A percentile compares a stretch with the other conserved stretches of the same genome.
These are phyloP conservation scores for Rutstroemia sp. DNA, from an alignment of 2,329 filamentous ascomycete species.

Conservation along the genomic window DNA sequence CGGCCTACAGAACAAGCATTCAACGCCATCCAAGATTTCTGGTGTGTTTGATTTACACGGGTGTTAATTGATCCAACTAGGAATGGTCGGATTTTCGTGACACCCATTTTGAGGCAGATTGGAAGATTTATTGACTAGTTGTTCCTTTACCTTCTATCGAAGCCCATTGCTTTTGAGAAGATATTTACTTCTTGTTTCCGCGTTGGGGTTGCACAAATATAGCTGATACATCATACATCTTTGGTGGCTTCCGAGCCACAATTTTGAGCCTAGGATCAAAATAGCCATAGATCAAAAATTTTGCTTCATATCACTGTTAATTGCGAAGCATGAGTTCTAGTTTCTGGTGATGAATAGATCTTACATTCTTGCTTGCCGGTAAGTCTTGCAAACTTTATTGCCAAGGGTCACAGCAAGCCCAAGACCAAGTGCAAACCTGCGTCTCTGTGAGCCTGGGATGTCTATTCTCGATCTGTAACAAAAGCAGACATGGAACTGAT, in stretches of 20 bases:
- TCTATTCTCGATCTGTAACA: too few species aligned
- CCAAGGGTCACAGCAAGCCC: too few species aligned
- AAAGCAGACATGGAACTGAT: too few species aligned
- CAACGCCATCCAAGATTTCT: constrained; percentile 3
- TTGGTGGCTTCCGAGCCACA: constrained; percentile 9
- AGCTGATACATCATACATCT: background rate
- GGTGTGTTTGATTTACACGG: constrained; percentile 3
- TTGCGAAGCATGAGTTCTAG: too few species aligned
- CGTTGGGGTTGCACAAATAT: background rate
- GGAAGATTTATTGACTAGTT: constrained; percentile 12
- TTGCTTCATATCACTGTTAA: background rate
- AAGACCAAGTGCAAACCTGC: too few species aligned
- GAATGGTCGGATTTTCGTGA: constrained; percentile 9
- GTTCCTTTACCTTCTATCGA: constrained; percentile 1
- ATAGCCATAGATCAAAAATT: background rate
- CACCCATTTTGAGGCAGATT: constrained; percentile 13
- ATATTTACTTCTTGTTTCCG: background rate
- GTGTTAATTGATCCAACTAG: constrained; percentile 5
- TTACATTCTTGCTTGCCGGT: too few species aligned
- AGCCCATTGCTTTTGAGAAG: background rate
- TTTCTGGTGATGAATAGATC: too few species aligned
- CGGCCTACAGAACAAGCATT: background rate
- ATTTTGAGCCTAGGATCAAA: constrained; percentile 6
- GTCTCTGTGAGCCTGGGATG: too few species aligned
- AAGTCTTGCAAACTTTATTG: too few species aligned